These are phyloP conservation scores for Terana coerulea DNA, from an alignment of 768 basidiomycete genomes.

Conservation along the genomic window DNA sequence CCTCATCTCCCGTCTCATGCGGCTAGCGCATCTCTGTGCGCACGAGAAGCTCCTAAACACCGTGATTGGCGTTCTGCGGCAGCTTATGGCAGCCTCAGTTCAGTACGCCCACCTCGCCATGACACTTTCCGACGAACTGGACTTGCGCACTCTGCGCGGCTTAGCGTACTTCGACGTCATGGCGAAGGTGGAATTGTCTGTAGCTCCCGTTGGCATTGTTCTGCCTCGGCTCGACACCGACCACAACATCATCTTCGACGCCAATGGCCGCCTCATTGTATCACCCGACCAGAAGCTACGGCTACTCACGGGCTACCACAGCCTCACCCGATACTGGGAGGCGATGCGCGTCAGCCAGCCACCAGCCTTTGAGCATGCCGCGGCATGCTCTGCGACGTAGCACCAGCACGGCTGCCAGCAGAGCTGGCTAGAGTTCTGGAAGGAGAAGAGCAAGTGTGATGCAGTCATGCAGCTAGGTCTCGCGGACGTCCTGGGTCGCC, in stretches of 20 bases:
- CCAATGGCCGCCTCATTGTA: slow-evolving; percentile 47
- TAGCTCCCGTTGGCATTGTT: slow-evolving; percentile 36
- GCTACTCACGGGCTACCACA: slow-evolving; percentile 65
- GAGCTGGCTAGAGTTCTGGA: slow-evolving; percentile 78
- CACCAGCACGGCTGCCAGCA: slow-evolving; percentile 70
- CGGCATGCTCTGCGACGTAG: slow-evolving; percentile 64
- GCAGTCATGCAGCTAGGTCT: slow-evolving; percentile 53
- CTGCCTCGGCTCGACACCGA: slow-evolving; percentile 20
- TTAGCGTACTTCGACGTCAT: slow-evolving; percentile 72
- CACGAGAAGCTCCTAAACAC: slow-evolving; percentile 58
- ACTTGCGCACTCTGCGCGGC: slow-evolving; percentile 56
- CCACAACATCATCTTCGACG: slow-evolving; percentile 28
- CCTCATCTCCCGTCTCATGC: slow-evolving; percentile 44
- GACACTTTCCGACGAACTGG: slow-evolving; percentile 67
- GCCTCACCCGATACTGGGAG: slow-evolving; percentile 66
- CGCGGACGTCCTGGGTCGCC: slow-evolving; percentile 64
- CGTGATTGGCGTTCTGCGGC: slow-evolving; percentile 53
- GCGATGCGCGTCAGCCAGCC: slow-evolving; percentile 51
- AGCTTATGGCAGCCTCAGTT: slow-evolving; percentile 58
- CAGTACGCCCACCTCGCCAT: slow-evolving; percentile 72
- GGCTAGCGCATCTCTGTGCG: slow-evolving; percentile 63
- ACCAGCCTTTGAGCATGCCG: slow-evolving; percentile 60
- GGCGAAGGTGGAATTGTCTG: too few species aligned
- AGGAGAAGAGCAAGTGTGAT: slow-evolving; percentile 65
- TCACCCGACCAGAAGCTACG: slow-evolving; percentile 59